phyloP scores from a whole-genome alignment of 2,329 filamentous ascomycete species.

The Rugonectria rugulosa region DNA sequence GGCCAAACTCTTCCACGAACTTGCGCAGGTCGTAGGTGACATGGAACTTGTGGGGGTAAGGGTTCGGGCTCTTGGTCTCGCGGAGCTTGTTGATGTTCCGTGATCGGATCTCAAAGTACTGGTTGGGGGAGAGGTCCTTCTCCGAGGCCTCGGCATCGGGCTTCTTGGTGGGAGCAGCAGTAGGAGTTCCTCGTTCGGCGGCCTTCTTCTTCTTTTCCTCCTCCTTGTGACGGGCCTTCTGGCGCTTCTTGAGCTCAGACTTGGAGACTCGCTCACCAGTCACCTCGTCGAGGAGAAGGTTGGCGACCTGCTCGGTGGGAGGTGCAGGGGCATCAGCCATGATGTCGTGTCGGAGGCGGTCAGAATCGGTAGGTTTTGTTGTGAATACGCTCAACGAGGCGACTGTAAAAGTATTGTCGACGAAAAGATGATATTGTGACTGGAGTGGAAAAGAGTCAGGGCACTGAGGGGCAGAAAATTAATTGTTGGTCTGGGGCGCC shows the following conservation, averaged over 20 bases:
- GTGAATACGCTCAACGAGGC: slow-evolving; percentile 22
- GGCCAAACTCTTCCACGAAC: slow-evolving; percentile 79
- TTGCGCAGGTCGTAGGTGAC: slow-evolving; percentile 83
- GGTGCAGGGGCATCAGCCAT: slow-evolving; percentile 45
- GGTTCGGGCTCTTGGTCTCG: slow-evolving; percentile 48
- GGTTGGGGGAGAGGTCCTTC: slow-evolving; percentile 65
- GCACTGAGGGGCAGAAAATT: slow-evolving; percentile 42
- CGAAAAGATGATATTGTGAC: slow-evolving; percentile 35
- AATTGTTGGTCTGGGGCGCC: slow-evolving; percentile 30
- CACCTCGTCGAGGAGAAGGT: slow-evolving; percentile 88
- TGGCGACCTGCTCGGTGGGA: slow-evolving; percentile 64
- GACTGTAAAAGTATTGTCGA: slow-evolving; percentile 22
- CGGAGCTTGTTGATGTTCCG: slow-evolving; percentile 67
- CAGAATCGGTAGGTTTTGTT: background rate
- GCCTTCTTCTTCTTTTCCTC: slow-evolving; percentile 90
- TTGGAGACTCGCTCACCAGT: slow-evolving; percentile 90
- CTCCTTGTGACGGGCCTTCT: slow-evolving; percentile 89
- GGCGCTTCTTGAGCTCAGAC: slow-evolving; percentile 91
- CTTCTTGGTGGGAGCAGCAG: slow-evolving; percentile 59
- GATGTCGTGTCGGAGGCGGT: slow-evolving; percentile 33
- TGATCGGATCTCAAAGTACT: slow-evolving; percentile 96
- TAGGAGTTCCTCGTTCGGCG: slow-evolving; percentile 73
- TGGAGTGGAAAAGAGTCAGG: slow-evolving; percentile 39
- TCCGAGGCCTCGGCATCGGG: slow-evolving; percentile 67
- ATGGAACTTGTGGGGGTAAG: slow-evolving; percentile 90